Base-by-base conservation (phyloP, 345 rosid species). In the Heritiera littoralis region DNA sequence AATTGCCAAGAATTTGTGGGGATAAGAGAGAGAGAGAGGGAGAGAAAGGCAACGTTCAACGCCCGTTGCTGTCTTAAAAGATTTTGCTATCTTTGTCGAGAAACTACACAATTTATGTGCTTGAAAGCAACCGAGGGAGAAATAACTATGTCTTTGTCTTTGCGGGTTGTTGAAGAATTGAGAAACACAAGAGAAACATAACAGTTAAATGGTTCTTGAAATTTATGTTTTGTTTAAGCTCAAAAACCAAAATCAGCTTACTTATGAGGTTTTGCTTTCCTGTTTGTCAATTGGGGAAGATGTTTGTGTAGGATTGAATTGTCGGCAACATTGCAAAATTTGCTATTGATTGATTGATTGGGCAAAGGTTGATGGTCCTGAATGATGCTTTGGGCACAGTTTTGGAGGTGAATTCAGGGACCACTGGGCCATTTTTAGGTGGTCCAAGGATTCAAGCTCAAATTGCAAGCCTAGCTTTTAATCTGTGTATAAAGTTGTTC, bases 41-140 rank as follows among this genome's bases (percentile, higher is more conserved):
- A 41, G 43, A 41, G 43, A 41, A 41, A 41, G 43, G 43, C 77
- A 55, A 48, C 85, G 85, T 77, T 66, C 54, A 79, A 80, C 87
- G 66, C 80, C 74, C 84, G 89, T 79, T 77, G 83, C 86, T 87
- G 72, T 81, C 83, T 70, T 74, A 49, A 84, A 74, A 69, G 75
- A 84, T 82, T 60, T 30, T 52, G 71, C 82, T 30, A 84, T 84
- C 84, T 80, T 68, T 84, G 87, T 86, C 84, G 78, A 84, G 78
- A 70, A 67, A 52, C 79, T 41, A 68, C 46, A 55, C 77, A 17
- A 54, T 78, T 78, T 79, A 72, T 76, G 76, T 77, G 75, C 45
- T 78, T 69, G 67, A 58, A 46, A 74, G 78, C 73, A 66, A 77
- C 58, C 13, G 41, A n/a, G 30, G 30, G 17, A 38, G 5, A 76